phyloP scores from a whole-genome alignment of 345 rosid genomes.

The Corchorus capsularis region DNA sequence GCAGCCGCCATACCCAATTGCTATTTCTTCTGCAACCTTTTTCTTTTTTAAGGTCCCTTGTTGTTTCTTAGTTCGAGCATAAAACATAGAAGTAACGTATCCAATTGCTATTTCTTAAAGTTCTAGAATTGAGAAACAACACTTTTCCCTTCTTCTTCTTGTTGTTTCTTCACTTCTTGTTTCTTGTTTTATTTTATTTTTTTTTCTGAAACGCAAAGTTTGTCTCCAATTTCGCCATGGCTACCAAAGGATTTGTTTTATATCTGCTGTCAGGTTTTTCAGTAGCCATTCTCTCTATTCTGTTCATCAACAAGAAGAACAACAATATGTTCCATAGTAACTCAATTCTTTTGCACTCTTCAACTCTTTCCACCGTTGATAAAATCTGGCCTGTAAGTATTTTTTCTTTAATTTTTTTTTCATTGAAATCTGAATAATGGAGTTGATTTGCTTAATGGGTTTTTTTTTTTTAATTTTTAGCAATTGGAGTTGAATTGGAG shows the following conservation, averaged over 20 bases:
- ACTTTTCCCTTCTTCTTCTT: neutral
- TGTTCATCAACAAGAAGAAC: constrained; percentile 32
- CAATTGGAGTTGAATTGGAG: constrained; percentile 72
- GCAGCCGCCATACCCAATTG: too few relatives aligned
- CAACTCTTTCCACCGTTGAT: constrained; percentile 19
- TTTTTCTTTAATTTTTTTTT: neutral
- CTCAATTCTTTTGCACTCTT: constrained; percentile 18
- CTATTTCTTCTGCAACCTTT: too few relatives aligned
- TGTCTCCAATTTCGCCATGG: constrained; percentile 33
- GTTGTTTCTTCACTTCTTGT: constrained; percentile 8
- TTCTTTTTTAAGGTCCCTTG: too few relatives aligned
- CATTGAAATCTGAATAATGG: neutral
- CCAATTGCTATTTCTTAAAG: neutral
- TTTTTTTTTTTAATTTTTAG: constrained; percentile 31
- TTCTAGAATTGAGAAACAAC: neutral
- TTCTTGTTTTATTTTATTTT: too few relatives aligned
- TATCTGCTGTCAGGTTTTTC: constrained; percentile 67
- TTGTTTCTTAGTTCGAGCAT: too few relatives aligned
- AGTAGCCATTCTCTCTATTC: constrained; percentile 50
- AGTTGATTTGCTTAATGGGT: neutral
- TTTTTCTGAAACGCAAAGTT: neutral
- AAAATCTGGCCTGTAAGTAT: constrained; percentile 81
- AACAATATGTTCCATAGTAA: neutral
- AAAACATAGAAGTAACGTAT: too few relatives aligned
- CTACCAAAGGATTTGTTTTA: constrained; percentile 53